Conservation (phyloP, 441 rosid species). For the Raphanus hybrid region DNA sequence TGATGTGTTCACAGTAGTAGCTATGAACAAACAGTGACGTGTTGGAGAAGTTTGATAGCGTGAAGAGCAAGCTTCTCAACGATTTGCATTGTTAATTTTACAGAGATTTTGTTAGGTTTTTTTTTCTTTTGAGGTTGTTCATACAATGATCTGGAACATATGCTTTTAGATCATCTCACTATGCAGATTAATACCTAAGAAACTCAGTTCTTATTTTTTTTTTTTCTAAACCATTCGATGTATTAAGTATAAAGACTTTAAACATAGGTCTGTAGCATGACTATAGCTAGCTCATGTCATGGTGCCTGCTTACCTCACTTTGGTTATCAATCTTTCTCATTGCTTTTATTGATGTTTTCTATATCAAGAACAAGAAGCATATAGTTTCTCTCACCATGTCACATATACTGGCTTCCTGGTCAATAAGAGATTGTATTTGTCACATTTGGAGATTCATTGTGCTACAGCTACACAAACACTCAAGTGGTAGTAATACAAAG, state of each 20-base stretch:
- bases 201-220: background rate
- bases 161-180: background rate
- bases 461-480: background rate
- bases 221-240: background rate
- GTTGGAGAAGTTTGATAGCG: background rate
- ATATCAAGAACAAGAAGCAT: background rate
- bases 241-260: background rate
- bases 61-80: background rate
- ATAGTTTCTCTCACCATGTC: background rate
- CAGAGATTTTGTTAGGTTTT: constrained; percentile 40
- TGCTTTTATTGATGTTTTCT: too few relatives aligned
- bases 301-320: too few relatives aligned
- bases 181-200: background rate
- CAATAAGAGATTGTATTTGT: background rate
- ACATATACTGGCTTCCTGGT: background rate
- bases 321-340: too few relatives aligned
- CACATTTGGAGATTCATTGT: background rate
- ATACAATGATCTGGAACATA: background rate
- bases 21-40: background rate
- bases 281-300: too few relatives aligned
- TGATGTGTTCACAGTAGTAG: background rate
- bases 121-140: background rate
- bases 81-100: too few relatives aligned
- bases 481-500: constrained; percentile 11
- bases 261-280: too few relatives aligned